A percentile compares a stretch with the other conserved stretches of the same genome.
Conservation (phyloP, 2,329 filamentous ascomycete species). For the Sclerotinia trifoliorum region DNA sequence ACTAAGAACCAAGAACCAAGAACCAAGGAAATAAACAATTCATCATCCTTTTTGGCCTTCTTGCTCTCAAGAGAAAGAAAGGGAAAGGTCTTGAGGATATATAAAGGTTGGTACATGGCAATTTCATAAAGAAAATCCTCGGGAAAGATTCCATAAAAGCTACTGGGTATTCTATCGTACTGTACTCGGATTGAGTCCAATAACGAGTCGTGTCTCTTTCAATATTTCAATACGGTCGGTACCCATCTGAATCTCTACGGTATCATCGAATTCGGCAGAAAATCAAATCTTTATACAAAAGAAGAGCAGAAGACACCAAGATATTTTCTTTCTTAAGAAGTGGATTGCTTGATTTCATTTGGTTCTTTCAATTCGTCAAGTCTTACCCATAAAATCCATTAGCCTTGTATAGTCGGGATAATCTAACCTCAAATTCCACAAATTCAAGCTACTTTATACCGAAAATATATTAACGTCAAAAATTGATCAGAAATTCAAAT, state of each 20-base stretch:
- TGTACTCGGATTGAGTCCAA: background rate
- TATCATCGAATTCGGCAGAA: background rate
- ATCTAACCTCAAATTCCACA: slow-evolving; percentile 3
- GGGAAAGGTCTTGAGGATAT: background rate
- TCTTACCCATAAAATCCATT: slow-evolving; percentile 25
- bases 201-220: background rate
- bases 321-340: background rate
- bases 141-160: background rate
- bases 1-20: too few relatives aligned
- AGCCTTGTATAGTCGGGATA: slow-evolving; percentile 31
- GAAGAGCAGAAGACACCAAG: background rate
- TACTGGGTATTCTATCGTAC: background rate
- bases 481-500: slow-evolving; percentile 16
- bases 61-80: too few relatives aligned
- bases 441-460: background rate
- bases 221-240: background rate
- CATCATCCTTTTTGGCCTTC: too few relatives aligned
- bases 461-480: slow-evolving; percentile 18
- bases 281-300: background rate
- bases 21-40: background rate
- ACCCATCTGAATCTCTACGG: background rate
- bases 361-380: background rate
- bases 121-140: background rate
- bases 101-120: background rate
- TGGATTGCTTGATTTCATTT: background rate